These are phyloP conservation scores for Leucoagaricus sp. DNA, from an alignment of 1,284 basidiomycete species.

Conservation along the genomic window DNA sequence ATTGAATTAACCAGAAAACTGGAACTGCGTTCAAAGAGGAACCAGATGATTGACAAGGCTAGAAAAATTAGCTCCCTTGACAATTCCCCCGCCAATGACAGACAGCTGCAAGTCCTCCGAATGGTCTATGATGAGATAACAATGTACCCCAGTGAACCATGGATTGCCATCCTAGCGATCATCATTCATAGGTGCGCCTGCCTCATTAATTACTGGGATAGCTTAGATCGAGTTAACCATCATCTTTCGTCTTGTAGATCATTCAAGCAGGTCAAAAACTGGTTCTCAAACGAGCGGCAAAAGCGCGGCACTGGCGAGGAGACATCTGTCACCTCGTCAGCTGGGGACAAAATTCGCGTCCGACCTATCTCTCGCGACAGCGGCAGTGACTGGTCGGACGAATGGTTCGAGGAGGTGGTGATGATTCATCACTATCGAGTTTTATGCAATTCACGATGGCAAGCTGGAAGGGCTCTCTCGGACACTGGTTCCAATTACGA, in stretches of 20 bases:
- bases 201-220: background rate
- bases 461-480: slow-evolving; percentile 14
- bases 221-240: slow-evolving; percentile 8
- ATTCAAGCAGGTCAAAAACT: slow-evolving; percentile 59
- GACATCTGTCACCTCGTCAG: slow-evolving; percentile 37
- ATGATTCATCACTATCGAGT: slow-evolving; percentile 52
- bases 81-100: slow-evolving; percentile 56
- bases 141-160: slow-evolving; percentile 56
- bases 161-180: slow-evolving; percentile 51
- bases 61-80: slow-evolving; percentile 50
- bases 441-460: slow-evolving; percentile 29
- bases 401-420: slow-evolving; percentile 55
- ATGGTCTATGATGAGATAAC: slow-evolving; percentile 64
- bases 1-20: slow-evolving; percentile 26
- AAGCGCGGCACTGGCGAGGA: slow-evolving; percentile 37
- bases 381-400: slow-evolving; percentile 54
- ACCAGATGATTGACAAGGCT: slow-evolving; percentile 44
- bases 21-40: slow-evolving; percentile 33
- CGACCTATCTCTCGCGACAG: slow-evolving; percentile 43
- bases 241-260: slow-evolving; percentile 36
- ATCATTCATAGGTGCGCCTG: slow-evolving; percentile 47
- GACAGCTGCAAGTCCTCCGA: slow-evolving; percentile 52
- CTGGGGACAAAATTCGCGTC: slow-evolving; percentile 49
- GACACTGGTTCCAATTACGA: slow-evolving; percentile 14
- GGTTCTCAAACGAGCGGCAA: slow-evolving; percentile 62